phyloP scores from a whole-genome alignment of 177 flowering plant species.

The Vitis hybrid region DNA sequence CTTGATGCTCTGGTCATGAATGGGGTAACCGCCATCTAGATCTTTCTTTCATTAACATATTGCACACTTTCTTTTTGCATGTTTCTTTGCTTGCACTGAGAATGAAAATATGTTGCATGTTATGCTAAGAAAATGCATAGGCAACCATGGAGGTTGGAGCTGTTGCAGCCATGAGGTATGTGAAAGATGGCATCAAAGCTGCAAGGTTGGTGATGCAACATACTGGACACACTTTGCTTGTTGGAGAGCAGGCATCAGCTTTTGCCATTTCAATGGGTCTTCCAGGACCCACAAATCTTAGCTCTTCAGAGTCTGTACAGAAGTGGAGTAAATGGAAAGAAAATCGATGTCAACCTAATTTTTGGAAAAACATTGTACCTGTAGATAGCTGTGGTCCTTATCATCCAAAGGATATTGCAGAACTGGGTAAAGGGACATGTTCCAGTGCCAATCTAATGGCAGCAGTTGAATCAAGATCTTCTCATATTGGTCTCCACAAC shows the following conservation, averaged over 20 bases:
- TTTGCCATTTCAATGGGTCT: constrained; percentile 97
- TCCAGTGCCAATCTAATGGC: constrained; percentile 10
- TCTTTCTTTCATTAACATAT: neutral
- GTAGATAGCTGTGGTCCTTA: constrained; percentile 65
- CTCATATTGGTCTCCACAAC: constrained; percentile 31
- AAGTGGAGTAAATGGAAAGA: constrained; percentile 88
- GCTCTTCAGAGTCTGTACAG: constrained; percentile 69
- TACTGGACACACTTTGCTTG: constrained; percentile 87
- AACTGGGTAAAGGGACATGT: constrained; percentile 20
- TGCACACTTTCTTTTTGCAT: neutral
- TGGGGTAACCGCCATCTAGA: constrained; percentile 58
- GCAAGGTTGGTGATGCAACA: constrained; percentile 86
- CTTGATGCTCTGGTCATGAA: constrained; percentile 94
- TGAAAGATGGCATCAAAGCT: constrained; percentile 87
- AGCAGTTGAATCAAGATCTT: constrained; percentile 13
- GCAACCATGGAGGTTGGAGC: constrained; percentile 98
- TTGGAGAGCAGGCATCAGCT: constrained; percentile 82
- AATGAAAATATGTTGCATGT: constrained; percentile 10
- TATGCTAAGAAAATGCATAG: constrained; percentile 61
- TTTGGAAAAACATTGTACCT: constrained; percentile 75
- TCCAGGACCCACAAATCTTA: constrained; percentile 87
- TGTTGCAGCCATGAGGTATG: constrained; percentile 92
- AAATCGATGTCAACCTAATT: constrained; percentile 84
- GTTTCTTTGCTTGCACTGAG: neutral
- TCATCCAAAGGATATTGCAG: constrained; percentile 22